phyloP scores from a whole-genome alignment of 106 monocot genomes.

The Apostasia ramifera region DNA sequence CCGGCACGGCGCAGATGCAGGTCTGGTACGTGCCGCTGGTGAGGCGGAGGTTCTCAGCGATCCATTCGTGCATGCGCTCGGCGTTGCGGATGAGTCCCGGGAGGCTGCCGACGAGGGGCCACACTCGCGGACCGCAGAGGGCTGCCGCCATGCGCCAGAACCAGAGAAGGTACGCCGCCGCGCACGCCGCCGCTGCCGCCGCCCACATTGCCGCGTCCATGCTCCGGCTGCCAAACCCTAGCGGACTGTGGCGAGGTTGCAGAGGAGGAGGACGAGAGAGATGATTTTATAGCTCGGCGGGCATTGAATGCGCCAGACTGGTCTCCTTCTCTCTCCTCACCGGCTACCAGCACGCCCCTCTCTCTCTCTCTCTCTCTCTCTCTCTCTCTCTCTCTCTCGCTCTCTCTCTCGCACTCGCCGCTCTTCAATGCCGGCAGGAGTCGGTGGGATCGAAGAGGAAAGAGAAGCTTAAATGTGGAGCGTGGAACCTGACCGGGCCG shows the following conservation, averaged over 20 bases:
- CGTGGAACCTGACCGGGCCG: too few relatives aligned
- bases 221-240: too few relatives aligned
- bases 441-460: not conserved
- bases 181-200: conserved; percentile 4
- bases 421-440: conserved; percentile 1
- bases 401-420: not conserved
- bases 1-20: conserved; percentile 69
- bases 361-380: not conserved
- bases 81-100: conserved; percentile 67
- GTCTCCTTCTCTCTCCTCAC: not conserved
- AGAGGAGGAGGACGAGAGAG: not conserved
- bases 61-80: conserved; percentile 87
- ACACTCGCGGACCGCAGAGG: conserved; percentile 56
- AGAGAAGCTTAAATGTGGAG: too few relatives aligned
- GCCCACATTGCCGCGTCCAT: not conserved
- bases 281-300: not conserved
- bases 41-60: conserved; percentile 56
- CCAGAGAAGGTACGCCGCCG: conserved; percentile 57
- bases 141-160: conserved; percentile 34
- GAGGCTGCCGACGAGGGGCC: conserved; percentile 84
- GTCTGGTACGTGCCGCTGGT: conserved; percentile 88
- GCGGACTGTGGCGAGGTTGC: not conserved
- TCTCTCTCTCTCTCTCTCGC: not conserved
- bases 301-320: conserved; percentile 12
- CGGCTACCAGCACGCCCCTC: conserved; percentile 1